Base-by-base conservation (phyloP, 768 basidiomycete species). In the Clathrus columnatus region DNA sequence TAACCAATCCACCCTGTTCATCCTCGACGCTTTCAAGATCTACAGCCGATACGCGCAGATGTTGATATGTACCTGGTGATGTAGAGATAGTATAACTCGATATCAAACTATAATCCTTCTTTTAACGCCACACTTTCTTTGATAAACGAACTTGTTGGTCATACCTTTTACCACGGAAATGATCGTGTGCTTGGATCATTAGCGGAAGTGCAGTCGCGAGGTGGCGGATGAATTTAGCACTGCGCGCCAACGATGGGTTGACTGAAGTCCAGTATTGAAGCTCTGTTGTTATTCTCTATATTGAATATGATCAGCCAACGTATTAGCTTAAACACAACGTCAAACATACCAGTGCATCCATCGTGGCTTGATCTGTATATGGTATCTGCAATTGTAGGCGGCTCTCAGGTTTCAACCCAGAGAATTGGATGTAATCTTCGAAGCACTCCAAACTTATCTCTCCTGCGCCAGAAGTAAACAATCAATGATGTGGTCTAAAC, bases 171-270 rank as follows among this genome's bases (percentile, higher is more conserved):
- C 86, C 85, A 20, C 95, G 82, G 74, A 98, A 97, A 69, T 91
- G 94, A 66, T 99, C 96, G 69, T 97, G 89, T 0, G 98, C 95
- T 56, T 94, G 96, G 56, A 97, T 88, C 2, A 87, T 81, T 44
- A 99, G 74, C 0, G 95, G 94, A 3, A 97, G 73, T 0, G 85
- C 77, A 6, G 85, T 82, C 14, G 78, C 74, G 4, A 94, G 73
- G 2, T 75, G 68, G 56, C 79, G 76, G 11, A 78, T 75, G 27
- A 80, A 72, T 36, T 71, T 73, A 24, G 90, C 67, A 5, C 68
- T 77, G 32, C 91, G 78, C 16, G 68, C 67, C 4, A 84, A 60
- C 2, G 69, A 69, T 1, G 83, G 76, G 57, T 85, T 79, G 36
- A 17, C 8, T 17, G 51, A 47, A 0, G 88, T 87, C 5, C 68